Conservation (phyloP, 352 stramenopile species). For the Sclerospora graminicola region DNA sequence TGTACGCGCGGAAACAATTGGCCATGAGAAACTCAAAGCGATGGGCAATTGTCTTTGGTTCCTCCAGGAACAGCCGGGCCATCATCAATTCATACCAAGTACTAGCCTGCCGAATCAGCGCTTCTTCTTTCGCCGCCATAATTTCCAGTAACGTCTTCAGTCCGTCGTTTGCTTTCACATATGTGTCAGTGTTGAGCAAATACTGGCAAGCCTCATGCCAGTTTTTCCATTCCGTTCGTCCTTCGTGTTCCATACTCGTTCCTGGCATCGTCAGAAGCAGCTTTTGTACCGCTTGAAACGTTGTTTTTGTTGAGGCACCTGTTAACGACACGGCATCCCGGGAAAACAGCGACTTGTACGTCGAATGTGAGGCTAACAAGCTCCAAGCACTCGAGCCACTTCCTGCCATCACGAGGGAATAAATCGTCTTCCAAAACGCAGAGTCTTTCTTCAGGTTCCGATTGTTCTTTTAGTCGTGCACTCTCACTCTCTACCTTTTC, state of each 20-base stretch:
- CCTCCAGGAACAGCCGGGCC: constrained; percentile 60
- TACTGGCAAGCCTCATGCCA: constrained; percentile 60
- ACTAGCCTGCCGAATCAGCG: constrained; percentile 25
- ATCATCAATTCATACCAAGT: constrained; percentile 80
- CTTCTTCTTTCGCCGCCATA: constrained; percentile 39
- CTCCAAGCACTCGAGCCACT: constrained; percentile 42
- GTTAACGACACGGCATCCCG: constrained; percentile 32
- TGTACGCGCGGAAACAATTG: constrained; percentile 49
- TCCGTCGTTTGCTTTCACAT: constrained; percentile 34
- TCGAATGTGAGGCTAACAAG: constrained; percentile 47
- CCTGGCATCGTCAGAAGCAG: constrained; percentile 64
- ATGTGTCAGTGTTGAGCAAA: constrained; percentile 40
- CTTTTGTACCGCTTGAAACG: constrained; percentile 50
- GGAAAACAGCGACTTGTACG: constrained; percentile 38
- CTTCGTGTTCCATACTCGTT: constrained; percentile 7
- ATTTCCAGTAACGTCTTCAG: constrained; percentile 47
- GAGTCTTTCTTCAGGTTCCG: constrained; percentile 30
- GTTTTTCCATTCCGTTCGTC: constrained; percentile 30
- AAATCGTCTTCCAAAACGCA: constrained; percentile 57
- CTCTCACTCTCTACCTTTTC: constrained; percentile 43
- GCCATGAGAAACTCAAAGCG: constrained; percentile 75
- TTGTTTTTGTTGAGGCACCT: constrained; percentile 28
- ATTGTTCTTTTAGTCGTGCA: constrained; percentile 25
- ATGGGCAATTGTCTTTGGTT: constrained; percentile 62
- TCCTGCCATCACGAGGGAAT: constrained; percentile 42